A percentile compares a stretch with the other conserved stretches of the same genome.
Evolutionary conservation across 1,284 basidiomycete genomes (phyloP).

Genomic region (Cryptococcus sp.): DNA sequence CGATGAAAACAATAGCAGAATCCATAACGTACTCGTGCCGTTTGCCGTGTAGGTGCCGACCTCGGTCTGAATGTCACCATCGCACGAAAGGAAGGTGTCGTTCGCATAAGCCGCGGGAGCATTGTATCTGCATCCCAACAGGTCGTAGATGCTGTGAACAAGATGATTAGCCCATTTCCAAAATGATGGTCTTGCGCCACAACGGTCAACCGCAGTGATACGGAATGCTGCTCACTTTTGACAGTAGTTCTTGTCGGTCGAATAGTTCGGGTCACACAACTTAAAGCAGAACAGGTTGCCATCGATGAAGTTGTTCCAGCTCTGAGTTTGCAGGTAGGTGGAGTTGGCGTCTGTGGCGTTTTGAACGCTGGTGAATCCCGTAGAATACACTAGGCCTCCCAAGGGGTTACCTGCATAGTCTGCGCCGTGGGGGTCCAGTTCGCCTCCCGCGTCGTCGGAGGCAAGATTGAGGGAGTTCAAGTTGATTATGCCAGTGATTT

Average conservation of each 20-base stretch:
- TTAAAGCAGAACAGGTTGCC: slow-evolving; percentile 61
- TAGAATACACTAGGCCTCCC: slow-evolving; percentile 54
- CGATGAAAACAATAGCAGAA: background rate
- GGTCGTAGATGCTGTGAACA: slow-evolving; percentile 58
- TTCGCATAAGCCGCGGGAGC: slow-evolving; percentile 64
- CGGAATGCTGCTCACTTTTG: slow-evolving; percentile 33
- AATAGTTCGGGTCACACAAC: slow-evolving; percentile 63
- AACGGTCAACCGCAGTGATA: too few relatives aligned
- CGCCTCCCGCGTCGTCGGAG: slow-evolving; percentile 37
- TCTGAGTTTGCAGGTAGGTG: slow-evolving; percentile 20
- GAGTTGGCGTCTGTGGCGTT: slow-evolving; percentile 18
- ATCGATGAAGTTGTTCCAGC: slow-evolving; percentile 61
- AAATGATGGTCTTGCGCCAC: too few relatives aligned
- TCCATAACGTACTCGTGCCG: slow-evolving; percentile 54
- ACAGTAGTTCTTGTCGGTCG: slow-evolving; percentile 61
- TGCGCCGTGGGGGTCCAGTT: slow-evolving; percentile 55
- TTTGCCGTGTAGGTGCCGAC: slow-evolving; percentile 60
- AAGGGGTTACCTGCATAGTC: slow-evolving; percentile 55
- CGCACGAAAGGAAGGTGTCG: slow-evolving; percentile 63
- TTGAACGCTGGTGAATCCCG: slow-evolving; percentile 15
- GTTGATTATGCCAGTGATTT: too few relatives aligned
- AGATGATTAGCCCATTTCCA: slow-evolving; percentile 50
- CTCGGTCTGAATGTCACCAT: slow-evolving; percentile 65
- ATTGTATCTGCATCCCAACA: slow-evolving; percentile 70
- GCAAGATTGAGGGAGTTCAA: too few relatives aligned